These are phyloP conservation scores for Fusarium domesticum DNA, from an alignment of 2,329 filamentous ascomycete species.

Conservation along the genomic window DNA sequence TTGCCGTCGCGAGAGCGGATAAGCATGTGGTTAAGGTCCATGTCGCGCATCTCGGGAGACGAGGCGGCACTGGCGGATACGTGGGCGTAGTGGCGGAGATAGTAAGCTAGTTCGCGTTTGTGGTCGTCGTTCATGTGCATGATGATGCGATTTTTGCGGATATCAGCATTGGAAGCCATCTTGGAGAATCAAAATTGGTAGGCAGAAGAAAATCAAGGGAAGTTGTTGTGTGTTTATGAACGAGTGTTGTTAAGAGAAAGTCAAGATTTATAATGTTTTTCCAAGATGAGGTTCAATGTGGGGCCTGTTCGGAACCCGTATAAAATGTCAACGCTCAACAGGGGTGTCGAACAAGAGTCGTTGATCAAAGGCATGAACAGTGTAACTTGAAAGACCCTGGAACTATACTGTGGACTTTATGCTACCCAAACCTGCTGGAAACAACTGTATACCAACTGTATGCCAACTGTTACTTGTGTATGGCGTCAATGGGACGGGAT, in stretches of 20 bases:
- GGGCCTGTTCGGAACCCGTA: slow-evolving; percentile 3
- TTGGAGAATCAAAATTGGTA: neutral
- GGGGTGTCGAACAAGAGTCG: neutral
- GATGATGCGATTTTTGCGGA: slow-evolving; percentile 46
- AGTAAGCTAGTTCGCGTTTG: slow-evolving; percentile 67
- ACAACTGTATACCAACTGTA: too few species aligned
- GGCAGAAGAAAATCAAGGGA: neutral
- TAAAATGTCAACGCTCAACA: neutral
- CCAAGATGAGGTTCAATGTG: slow-evolving; percentile 22
- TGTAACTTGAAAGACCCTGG: neutral
- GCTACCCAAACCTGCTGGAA: too few species aligned
- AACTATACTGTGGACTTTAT: neutral
- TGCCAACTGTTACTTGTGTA: too few species aligned
- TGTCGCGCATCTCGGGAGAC: slow-evolving; percentile 60
- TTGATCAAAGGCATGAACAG: neutral
- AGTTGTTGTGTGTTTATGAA: slow-evolving; percentile 1
- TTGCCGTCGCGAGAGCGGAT: slow-evolving; percentile 48
- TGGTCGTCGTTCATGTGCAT: slow-evolving; percentile 88
- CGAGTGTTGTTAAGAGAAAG: too few species aligned
- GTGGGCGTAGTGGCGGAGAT: slow-evolving; percentile 68
- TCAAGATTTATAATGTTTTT: neutral
- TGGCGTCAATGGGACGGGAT: too few species aligned
- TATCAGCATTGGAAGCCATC: slow-evolving; percentile 31
- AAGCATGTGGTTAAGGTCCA: slow-evolving; percentile 64
- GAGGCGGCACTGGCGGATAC: slow-evolving; percentile 55